Percentiles rank a stretch among this genome's conserved stretches.
These are phyloP conservation scores for Fallopia convolvulus DNA, from an alignment of 148 eudicot genomes.

Conservation along the genomic window DNA sequence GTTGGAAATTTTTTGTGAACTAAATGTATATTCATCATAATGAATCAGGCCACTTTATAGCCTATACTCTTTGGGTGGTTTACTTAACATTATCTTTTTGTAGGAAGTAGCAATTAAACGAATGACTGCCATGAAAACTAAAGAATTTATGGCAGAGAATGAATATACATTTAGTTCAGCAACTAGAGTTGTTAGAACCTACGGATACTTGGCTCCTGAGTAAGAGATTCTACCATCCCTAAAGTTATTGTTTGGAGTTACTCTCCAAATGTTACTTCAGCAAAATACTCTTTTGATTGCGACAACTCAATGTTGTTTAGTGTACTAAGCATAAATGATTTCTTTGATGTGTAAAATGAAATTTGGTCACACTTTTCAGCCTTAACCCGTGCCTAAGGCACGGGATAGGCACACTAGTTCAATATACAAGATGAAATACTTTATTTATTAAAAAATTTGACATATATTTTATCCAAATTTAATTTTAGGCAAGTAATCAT, in stretches of 20 bases:
- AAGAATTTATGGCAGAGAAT: conserved; percentile 80
- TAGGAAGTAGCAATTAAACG: conserved; percentile 94
- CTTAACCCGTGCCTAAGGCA: too few relatives aligned
- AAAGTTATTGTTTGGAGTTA: background rate
- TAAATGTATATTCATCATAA: background rate
- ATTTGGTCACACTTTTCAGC: too few relatives aligned
- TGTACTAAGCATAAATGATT: too few relatives aligned
- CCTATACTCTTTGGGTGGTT: background rate
- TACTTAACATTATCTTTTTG: background rate
- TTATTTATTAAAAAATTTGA: too few relatives aligned
- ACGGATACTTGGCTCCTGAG: conserved; percentile 98
- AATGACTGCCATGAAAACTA: conserved; percentile 93
- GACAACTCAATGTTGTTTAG: too few relatives aligned
- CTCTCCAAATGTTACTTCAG: background rate
- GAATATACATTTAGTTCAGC: too few relatives aligned
- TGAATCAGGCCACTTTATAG: background rate
- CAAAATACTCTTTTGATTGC: too few relatives aligned
- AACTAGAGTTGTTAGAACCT: conserved; percentile 93
- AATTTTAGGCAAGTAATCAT: too few relatives aligned
- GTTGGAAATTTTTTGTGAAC: conserved; percentile 23
- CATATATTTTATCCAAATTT: too few relatives aligned
- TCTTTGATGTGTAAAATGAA: too few relatives aligned
- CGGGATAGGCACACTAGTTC: too few relatives aligned
- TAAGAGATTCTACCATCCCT: conserved; percentile 27
- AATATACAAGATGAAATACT: too few relatives aligned